Conservation (phyloP, 2,329 filamentous ascomycete genomes). For the Malbranchea cinnamomea region DNA sequence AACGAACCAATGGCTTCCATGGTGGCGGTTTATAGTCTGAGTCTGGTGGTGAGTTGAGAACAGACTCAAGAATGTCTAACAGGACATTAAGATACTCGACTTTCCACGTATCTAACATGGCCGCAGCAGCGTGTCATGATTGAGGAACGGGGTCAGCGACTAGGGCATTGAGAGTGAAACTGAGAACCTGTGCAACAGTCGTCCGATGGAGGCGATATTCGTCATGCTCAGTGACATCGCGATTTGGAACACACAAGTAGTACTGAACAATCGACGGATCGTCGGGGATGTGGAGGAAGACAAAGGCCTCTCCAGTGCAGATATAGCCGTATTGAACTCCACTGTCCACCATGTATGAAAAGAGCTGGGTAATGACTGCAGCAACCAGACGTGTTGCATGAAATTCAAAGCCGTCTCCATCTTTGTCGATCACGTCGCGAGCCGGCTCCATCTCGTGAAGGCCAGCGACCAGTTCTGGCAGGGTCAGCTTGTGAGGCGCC, state of each 20-base stretch:
- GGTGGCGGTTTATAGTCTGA: too few relatives aligned
- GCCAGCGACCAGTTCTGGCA: constrained; percentile 14
- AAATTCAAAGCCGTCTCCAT: constrained; percentile 15
- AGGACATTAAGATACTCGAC: constrained; percentile 12
- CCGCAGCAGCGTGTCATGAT: constrained; percentile 14
- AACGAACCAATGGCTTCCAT: too few relatives aligned
- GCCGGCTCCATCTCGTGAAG: constrained; percentile 14
- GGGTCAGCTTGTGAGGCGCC: constrained; percentile 15
- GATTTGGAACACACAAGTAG: constrained; percentile 14
- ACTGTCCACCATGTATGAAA: constrained; percentile 16
- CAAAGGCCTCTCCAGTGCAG: constrained; percentile 17
- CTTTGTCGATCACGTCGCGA: constrained; percentile 14
- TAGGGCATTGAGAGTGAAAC: constrained; percentile 19
- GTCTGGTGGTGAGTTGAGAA: too few relatives aligned
- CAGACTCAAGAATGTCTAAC: too few relatives aligned
- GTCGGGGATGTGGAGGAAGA: constrained; percentile 17
- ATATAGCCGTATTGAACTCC: constrained; percentile 17
- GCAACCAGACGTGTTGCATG: constrained; percentile 14
- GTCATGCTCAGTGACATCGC: constrained; percentile 14
- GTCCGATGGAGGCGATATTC: constrained; percentile 16
- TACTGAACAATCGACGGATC: constrained; percentile 14
- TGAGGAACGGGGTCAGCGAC: constrained; percentile 10
- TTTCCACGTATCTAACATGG: constrained; percentile 12
- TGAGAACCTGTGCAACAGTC: constrained; percentile 18
- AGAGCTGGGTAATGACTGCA: constrained; percentile 17